Evolutionary conservation across 192 early-diverging fungal genomes (phyloP).

Genomic region (Backusella sp.): DNA sequence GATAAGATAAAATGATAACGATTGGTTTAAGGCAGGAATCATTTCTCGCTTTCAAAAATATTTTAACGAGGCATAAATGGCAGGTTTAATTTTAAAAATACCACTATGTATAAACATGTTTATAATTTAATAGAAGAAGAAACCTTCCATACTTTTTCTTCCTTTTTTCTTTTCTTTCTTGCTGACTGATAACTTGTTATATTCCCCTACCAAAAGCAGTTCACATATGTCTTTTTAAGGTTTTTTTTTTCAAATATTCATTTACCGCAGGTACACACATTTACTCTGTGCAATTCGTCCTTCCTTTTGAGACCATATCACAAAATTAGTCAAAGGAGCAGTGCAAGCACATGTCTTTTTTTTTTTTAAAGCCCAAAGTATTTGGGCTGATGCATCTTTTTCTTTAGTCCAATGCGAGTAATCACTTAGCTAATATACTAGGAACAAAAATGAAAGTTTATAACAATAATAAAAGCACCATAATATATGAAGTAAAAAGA

Average conservation of each 20-base stretch:
- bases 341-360: background rate
- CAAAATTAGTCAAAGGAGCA: background rate
- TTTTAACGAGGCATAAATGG: background rate
- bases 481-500: no score
- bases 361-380: background rate
- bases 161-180: background rate
- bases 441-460: no score
- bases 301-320: slow-evolving; percentile 1
- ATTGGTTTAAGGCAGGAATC: background rate
- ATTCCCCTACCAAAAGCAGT: background rate
- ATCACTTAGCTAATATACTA: no score
- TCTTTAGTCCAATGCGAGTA: no score
- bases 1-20: slow-evolving; percentile 6
- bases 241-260: background rate
- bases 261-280: background rate
- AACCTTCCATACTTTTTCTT: background rate
- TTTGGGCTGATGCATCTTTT: no score
- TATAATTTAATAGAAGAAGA: background rate
- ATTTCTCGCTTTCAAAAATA: background rate
- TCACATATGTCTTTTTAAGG: background rate
- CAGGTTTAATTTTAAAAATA: background rate
- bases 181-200: background rate
- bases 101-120: background rate
- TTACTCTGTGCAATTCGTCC: background rate
- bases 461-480: no score